These are phyloP conservation scores for Garcia nutans DNA, from an alignment of 345 rosid species.

Conservation along the genomic window DNA sequence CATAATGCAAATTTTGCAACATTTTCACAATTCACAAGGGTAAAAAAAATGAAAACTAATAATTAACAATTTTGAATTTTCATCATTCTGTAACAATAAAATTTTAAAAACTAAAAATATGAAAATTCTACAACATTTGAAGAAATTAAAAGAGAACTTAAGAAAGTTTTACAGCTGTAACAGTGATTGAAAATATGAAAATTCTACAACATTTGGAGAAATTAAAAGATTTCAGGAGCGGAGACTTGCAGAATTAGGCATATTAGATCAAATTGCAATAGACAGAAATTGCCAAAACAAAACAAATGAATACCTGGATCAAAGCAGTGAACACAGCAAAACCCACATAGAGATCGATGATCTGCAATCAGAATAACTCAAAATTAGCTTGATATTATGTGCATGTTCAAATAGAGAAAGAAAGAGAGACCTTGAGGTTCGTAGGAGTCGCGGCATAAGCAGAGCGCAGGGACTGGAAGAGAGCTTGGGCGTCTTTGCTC, in stretches of 20 bases:
- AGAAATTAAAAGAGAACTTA: too few species aligned
- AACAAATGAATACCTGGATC: slow-evolving; percentile 56
- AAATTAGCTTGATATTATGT: background rate
- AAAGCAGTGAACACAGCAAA: slow-evolving; percentile 80
- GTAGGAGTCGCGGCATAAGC: slow-evolving; percentile 76
- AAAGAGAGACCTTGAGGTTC: slow-evolving; percentile 55
- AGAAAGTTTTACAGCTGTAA: too few species aligned
- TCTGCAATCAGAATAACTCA: slow-evolving; percentile 37
- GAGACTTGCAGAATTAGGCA: too few species aligned
- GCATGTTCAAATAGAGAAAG: background rate
- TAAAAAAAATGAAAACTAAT: too few species aligned
- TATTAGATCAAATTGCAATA: background rate
- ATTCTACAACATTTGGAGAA: too few species aligned
- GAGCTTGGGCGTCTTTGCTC: slow-evolving; percentile 67
- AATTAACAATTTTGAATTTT: too few species aligned
- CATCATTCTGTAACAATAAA: background rate
- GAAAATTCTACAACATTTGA: too few species aligned
- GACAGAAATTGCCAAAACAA: background rate
- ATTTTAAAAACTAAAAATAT: too few species aligned
- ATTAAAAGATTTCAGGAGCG: background rate
- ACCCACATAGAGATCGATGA: slow-evolving; percentile 82
- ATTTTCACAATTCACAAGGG: too few species aligned
- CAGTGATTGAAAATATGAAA: too few species aligned
- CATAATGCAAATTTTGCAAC: background rate
- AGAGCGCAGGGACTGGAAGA: slow-evolving; percentile 66